Evolutionary conservation across 1,139 yeast genomes (phyloP).

Genomic region (Keqinozyma sinolaborantium): DNA sequence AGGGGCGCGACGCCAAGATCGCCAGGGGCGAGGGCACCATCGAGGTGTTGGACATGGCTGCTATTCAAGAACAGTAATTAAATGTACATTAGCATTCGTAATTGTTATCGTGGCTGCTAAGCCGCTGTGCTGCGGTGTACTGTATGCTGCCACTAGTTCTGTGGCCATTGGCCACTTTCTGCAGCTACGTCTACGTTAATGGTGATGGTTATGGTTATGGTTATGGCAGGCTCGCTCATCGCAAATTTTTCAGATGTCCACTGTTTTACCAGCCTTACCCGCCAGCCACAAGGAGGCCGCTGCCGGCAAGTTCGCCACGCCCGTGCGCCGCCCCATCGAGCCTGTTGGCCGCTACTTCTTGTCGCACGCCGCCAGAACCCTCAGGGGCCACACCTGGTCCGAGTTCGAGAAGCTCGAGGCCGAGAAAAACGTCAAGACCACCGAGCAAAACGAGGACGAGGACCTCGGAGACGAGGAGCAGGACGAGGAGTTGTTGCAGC

Average conservation of each 20-base stretch:
- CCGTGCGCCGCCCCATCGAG: slow-evolving; percentile 85
- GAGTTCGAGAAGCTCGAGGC: slow-evolving; percentile 95
- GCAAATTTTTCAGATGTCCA: slow-evolving; percentile 22
- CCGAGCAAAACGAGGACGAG: slow-evolving; percentile 68
- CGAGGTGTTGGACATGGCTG: slow-evolving; percentile 91
- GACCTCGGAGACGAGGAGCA: slow-evolving; percentile 76
- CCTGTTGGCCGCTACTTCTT: slow-evolving; percentile 96
- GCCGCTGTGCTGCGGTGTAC: too few species aligned
- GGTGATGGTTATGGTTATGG: too few species aligned
- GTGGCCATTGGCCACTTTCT: too few species aligned
- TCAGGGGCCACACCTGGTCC: slow-evolving; percentile 98
- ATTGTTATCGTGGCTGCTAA: too few species aligned
- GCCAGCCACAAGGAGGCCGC: slow-evolving; percentile 48
- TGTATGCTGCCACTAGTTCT: too few species aligned
- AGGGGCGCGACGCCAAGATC: slow-evolving; percentile 47
- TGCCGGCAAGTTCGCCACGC: slow-evolving; percentile 55
- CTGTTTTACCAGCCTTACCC: slow-evolving; percentile 40
- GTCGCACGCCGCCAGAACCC: slow-evolving; percentile 94
- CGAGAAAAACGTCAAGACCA: slow-evolving; percentile 74
- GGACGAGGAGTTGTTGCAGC: slow-evolving; percentile 74
- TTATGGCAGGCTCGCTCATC: too few species aligned
- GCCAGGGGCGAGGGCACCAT: slow-evolving; percentile 58
- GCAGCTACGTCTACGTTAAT: too few species aligned
- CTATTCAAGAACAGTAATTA: slow-evolving; percentile 72
- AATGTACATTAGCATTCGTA: too few species aligned